Percentiles rank a stretch among this genome's conserved stretches.
Conservation (phyloP, 2,329 filamentous ascomycete species). For the Penicillium thymicola region DNA sequence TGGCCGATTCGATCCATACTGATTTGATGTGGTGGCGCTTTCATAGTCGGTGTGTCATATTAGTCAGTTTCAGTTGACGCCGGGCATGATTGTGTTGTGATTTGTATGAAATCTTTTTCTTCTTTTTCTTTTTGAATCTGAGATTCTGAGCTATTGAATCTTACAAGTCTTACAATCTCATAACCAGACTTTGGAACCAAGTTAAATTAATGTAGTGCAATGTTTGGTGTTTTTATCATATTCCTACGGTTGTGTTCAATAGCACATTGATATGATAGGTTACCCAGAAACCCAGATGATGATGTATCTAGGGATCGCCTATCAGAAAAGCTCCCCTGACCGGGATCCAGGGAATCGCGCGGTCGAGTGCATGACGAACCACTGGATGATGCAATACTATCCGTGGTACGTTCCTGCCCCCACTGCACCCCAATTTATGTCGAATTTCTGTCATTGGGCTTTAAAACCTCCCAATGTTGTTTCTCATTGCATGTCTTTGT, state of each 20-base stretch:
- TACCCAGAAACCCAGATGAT: neutral
- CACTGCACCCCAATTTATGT: neutral
- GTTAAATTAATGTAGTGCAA: neutral
- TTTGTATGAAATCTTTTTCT: neutral
- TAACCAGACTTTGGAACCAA: neutral
- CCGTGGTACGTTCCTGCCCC: neutral
- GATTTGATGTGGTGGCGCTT: conserved; percentile 1
- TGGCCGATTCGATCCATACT: neutral
- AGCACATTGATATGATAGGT: neutral
- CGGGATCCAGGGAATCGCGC: conserved; percentile 1
- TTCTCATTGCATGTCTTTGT: neutral
- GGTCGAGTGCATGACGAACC: neutral
- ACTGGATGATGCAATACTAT: neutral
- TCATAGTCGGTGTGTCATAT: conserved; percentile 4
- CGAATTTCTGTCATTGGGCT: neutral
- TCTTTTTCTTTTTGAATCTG: neutral
- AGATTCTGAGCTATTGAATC: neutral
- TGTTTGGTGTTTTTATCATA: neutral
- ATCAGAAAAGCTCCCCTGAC: conserved; percentile 3
- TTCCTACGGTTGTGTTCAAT: conserved; percentile 2
- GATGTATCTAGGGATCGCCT: neutral
- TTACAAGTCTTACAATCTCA: neutral
- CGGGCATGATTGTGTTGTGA: neutral
- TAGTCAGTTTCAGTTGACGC: neutral
- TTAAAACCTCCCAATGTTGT: neutral